Evolutionary conservation across 2,329 filamentous ascomycete species (phyloP).

Genomic region (Apiospora aurea): DNA sequence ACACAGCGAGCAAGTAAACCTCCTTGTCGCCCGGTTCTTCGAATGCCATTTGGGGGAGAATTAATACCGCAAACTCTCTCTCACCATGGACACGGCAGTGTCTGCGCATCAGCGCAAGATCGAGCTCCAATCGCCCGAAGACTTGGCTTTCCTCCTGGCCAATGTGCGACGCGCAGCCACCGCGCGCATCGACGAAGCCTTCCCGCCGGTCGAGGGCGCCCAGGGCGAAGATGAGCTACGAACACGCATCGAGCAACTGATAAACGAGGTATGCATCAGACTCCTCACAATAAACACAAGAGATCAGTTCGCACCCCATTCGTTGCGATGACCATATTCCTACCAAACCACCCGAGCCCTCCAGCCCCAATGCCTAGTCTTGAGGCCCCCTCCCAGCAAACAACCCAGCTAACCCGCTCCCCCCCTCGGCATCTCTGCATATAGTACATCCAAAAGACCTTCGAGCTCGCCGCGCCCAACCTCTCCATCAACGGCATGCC

Average conservation of each 20-base stretch:
- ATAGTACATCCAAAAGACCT: conserved; percentile 69
- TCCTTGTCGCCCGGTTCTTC: not conserved
- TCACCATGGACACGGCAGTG: conserved; percentile 35
- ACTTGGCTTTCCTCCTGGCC: conserved; percentile 73
- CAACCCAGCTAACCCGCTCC: not conserved
- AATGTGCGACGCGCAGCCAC: conserved; percentile 74
- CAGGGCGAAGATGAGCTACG: conserved; percentile 63
- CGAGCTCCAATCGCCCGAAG: conserved; percentile 78
- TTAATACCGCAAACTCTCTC: not conserved
- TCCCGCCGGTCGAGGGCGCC: conserved; percentile 67
- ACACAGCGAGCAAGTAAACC: not conserved
- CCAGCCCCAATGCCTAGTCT: not conserved
- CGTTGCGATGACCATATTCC: not conserved
- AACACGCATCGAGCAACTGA: conserved; percentile 64
- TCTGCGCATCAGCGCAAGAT: conserved; percentile 69
- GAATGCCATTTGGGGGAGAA: too few relatives aligned
- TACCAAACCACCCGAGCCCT: not conserved
- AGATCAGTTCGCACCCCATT: not conserved
- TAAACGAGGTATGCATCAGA: conserved; percentile 57
- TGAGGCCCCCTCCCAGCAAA: not conserved
- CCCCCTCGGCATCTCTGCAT: conserved; percentile 8
- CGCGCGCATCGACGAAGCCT: conserved; percentile 70
- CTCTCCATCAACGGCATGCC: conserved; percentile 69
- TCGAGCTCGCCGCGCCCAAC: conserved; percentile 64
- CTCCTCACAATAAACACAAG: conserved; percentile 12